A percentile compares a stretch with the other conserved stretches of the same genome.
Conservation (phyloP, 257 asterid genomes). For the Rhazya stricta region DNA sequence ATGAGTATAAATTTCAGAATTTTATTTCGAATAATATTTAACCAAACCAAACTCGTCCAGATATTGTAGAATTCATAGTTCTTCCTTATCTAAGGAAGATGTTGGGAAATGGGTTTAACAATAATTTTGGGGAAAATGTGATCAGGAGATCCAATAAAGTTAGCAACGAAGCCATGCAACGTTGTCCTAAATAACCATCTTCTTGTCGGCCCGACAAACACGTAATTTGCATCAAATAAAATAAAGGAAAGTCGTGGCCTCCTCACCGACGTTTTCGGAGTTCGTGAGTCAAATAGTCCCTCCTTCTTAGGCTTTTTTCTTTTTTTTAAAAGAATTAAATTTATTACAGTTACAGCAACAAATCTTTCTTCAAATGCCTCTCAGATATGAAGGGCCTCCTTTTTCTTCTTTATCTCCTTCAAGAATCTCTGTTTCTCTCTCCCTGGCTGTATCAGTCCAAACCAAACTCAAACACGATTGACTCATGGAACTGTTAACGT, state of each 20-base stretch:
- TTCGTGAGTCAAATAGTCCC: not conserved
- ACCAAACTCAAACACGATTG: not conserved
- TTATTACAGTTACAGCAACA: not conserved
- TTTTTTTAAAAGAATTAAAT: not conserved
- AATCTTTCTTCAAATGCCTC: not conserved
- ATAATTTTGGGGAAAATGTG: not conserved
- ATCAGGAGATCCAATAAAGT: not conserved
- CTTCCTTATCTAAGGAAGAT: too few relatives aligned
- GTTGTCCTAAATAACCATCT: not conserved
- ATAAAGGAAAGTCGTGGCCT: too few relatives aligned
- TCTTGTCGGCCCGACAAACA: not conserved
- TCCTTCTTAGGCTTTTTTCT: not conserved
- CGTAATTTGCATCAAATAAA: not conserved
- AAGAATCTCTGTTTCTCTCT: not conserved
- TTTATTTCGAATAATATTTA: too few relatives aligned
- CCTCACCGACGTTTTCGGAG: constrained; percentile 1
- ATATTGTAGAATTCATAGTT: too few relatives aligned
- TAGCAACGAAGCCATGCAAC: not conserved
- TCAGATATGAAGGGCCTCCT: not conserved
- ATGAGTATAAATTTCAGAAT: too few relatives aligned
- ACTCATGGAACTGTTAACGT: not conserved
- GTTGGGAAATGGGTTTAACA: not conserved
- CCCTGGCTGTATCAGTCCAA: not conserved
- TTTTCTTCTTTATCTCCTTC: not conserved
- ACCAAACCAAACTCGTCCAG: too few relatives aligned